phyloP scores from a whole-genome alignment of 2,329 filamentous ascomycete species.

The Cladosporium sp. region DNA sequence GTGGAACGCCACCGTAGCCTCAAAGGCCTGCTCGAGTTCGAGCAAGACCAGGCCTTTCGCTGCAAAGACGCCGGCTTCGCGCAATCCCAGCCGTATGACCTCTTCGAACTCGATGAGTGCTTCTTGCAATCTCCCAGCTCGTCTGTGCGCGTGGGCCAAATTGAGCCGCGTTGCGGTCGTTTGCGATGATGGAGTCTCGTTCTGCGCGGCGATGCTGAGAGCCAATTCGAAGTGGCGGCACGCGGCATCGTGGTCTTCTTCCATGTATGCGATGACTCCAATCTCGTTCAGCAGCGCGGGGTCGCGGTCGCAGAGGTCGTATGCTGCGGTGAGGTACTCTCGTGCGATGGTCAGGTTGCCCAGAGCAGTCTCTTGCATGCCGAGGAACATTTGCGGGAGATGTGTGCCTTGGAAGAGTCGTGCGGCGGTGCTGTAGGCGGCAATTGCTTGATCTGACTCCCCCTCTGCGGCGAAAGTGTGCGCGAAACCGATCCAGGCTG shows the following conservation, averaged over 20 bases:
- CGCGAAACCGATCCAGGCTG: slow-evolving; percentile 98
- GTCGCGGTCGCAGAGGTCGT: slow-evolving; percentile 78
- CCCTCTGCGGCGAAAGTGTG: slow-evolving; percentile 98
- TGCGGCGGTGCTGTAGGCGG: slow-evolving; percentile 93
- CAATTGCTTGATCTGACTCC: slow-evolving; percentile 97
- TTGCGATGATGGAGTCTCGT: slow-evolving; percentile 71
- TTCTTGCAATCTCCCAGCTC: slow-evolving; percentile 67
- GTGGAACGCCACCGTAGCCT: slow-evolving; percentile 80
- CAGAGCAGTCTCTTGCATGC: slow-evolving; percentile 96
- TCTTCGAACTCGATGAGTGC: slow-evolving; percentile 83
- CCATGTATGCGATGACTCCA: slow-evolving; percentile 93
- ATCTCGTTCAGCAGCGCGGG: slow-evolving; percentile 93
- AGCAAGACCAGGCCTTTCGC: slow-evolving; percentile 84
- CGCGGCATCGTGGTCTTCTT: slow-evolving; percentile 74
- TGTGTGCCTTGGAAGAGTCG: slow-evolving; percentile 96
- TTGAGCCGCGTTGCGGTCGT: slow-evolving; percentile 87
- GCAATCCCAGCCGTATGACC: slow-evolving; percentile 75
- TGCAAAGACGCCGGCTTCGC: slow-evolving; percentile 75
- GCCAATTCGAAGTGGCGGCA: slow-evolving; percentile 77
- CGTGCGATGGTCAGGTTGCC: slow-evolving; percentile 93
- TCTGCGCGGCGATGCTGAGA: slow-evolving; percentile 74
- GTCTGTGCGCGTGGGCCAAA: slow-evolving; percentile 82
- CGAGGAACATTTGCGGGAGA: slow-evolving; percentile 89
- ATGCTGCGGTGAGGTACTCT: slow-evolving; percentile 90
- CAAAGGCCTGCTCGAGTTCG: slow-evolving; percentile 71